Evolutionary conservation across 805 yeast species (phyloP).

Genomic region (Wickerhamiella dianesei): DNA sequence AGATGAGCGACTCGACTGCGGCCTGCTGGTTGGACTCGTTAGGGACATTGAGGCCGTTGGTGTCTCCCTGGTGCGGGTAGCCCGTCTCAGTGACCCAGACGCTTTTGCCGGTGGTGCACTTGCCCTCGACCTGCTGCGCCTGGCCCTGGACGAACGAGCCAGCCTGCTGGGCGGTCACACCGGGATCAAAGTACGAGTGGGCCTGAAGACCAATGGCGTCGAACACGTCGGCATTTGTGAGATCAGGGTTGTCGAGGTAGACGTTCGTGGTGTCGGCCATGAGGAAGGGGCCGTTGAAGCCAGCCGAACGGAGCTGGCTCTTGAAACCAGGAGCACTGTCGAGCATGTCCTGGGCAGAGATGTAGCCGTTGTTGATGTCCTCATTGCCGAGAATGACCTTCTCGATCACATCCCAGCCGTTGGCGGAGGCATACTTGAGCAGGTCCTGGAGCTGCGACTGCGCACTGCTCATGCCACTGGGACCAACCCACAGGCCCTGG

Average conservation of each 20-base stretch:
- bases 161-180: conserved; percentile 47
- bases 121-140: conserved; percentile 36
- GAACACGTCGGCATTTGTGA: conserved; percentile 49
- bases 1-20: conserved; percentile 54
- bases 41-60: conserved; percentile 66
- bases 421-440: conserved; percentile 34
- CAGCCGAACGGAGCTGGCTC: conserved; percentile 44
- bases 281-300: conserved; percentile 62
- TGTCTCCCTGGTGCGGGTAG: conserved; percentile 62
- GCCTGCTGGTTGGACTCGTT: conserved; percentile 50
- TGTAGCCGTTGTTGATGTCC: conserved; percentile 54
- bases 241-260: conserved; percentile 45
- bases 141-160: conserved; percentile 62
- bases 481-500: conserved; percentile 76
- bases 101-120: conserved; percentile 39
- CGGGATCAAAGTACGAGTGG: conserved; percentile 64
- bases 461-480: conserved; percentile 47
- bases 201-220: conserved; percentile 81
- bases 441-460: conserved; percentile 47
- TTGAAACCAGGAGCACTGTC: conserved; percentile 54
- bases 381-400: conserved; percentile 79
- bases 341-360: conserved; percentile 48
- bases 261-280: conserved; percentile 86
- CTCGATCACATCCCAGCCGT: conserved; percentile 64
- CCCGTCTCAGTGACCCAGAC: conserved; percentile 77